Evolutionary conservation across 352 stramenopile genomes (phyloP).

Genomic region (Pythium sukuiense): DNA sequence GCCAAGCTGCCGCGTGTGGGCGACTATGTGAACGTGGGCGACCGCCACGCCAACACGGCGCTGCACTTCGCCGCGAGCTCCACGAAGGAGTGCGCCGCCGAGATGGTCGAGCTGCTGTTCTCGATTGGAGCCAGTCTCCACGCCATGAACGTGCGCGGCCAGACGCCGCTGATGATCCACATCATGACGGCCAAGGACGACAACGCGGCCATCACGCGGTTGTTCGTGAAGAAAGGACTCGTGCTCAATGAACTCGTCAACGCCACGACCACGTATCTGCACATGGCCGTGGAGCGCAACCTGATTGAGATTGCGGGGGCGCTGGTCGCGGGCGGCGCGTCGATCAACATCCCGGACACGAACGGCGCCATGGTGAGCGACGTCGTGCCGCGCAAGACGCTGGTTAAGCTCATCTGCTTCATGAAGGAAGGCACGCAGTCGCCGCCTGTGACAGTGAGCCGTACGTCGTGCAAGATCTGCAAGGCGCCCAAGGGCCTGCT

Average conservation of each 20-base stretch:
- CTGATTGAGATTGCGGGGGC: conserved; percentile 65
- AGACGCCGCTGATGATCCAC: conserved; percentile 84
- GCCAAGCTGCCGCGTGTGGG: conserved; percentile 67
- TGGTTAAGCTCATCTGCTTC: conserved; percentile 74
- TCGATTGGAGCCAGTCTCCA: conserved; percentile 58
- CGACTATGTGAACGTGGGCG: conserved; percentile 74
- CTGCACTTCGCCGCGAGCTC: conserved; percentile 81
- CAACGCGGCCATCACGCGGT: conserved; percentile 48
- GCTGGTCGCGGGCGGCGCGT: conserved; percentile 69
- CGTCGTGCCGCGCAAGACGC: conserved; percentile 67
- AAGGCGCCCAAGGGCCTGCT: conserved; percentile 75
- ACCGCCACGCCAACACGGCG: conserved; percentile 79
- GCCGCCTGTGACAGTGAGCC: conserved; percentile 49
- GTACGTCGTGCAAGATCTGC: conserved; percentile 81
- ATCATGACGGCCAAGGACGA: conserved; percentile 75
- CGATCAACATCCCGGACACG: conserved; percentile 82
- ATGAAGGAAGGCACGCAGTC: conserved; percentile 79
- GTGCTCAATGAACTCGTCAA: conserved; percentile 70
- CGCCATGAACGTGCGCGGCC: conserved; percentile 73
- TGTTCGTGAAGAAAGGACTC: conserved; percentile 52
- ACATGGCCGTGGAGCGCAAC: conserved; percentile 76
- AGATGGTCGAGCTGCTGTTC: conserved; percentile 75
- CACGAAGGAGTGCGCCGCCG: conserved; percentile 45
- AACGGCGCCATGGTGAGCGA: conserved; percentile 82
- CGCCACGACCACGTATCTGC: conserved; percentile 74